Conservation (phyloP, 2,329 filamentous ascomycete species). For the Sclerotinia glacialis region DNA sequence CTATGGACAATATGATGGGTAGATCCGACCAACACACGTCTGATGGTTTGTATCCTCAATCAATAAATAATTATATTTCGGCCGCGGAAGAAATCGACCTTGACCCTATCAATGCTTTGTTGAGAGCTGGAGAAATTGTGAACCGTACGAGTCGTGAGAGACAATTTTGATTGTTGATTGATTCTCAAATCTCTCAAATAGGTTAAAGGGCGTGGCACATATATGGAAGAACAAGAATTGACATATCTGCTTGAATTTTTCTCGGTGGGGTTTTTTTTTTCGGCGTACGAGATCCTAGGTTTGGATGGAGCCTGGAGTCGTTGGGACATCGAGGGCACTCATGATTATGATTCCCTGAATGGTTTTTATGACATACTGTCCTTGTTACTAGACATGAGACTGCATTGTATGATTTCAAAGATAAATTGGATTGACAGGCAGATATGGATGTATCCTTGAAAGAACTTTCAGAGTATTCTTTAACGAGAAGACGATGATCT, state of each 20-base stretch:
- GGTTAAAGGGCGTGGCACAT: background rate
- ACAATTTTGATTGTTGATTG: background rate
- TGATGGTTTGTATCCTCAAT: conserved; percentile 27
- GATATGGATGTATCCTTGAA: background rate
- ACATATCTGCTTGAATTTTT: conserved; percentile 10
- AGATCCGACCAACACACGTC: background rate
- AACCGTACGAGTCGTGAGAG: conserved; percentile 42
- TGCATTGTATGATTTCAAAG: conserved; percentile 18
- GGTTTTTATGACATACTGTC: conserved; percentile 8
- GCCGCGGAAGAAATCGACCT: conserved; percentile 41
- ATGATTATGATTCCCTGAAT: conserved; percentile 9
- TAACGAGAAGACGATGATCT: conserved; percentile 1
- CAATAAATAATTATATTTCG: conserved; percentile 29
- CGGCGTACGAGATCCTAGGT: conserved; percentile 17
- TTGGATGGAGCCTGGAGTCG: conserved; percentile 22
- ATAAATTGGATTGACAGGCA: conserved; percentile 7
- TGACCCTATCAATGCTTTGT: conserved; percentile 58
- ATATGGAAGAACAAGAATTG: background rate
- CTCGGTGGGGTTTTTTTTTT: conserved; percentile 14
- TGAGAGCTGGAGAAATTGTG: conserved; percentile 59
- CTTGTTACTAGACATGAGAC: conserved; percentile 20
- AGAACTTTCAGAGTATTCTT: background rate
- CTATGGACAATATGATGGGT: conserved; percentile 4
- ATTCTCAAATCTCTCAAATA: background rate
- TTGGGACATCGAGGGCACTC: conserved; percentile 16